Evolutionary conservation across 371 early-diverging fungal genomes (phyloP).

Genomic region (Funneliformis caledonium): DNA sequence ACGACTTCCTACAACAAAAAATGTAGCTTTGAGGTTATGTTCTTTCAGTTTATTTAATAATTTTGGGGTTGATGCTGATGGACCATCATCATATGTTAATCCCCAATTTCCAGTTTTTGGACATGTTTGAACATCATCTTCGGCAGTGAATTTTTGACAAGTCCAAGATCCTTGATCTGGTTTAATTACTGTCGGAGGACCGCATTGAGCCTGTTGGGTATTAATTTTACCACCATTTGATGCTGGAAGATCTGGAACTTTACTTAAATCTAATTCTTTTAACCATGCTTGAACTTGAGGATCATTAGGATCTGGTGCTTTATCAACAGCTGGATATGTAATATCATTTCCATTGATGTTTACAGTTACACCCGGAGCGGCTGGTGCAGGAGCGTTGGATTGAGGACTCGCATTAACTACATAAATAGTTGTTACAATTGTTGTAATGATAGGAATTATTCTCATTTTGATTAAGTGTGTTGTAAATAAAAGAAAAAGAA

Average conservation of each 20-base stretch:
- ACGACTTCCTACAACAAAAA: slow-evolving; percentile 66
- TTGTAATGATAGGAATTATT: not conserved
- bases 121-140: slow-evolving; percentile 2
- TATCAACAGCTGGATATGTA: slow-evolving; percentile 5
- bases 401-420: not conserved
- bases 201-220: not conserved
- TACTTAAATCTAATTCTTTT: slow-evolving; percentile 6
- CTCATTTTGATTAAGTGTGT: not conserved
- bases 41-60: slow-evolving; percentile 58
- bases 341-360: no score
- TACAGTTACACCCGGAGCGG: no score
- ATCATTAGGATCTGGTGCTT: not conserved
- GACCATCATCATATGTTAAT: slow-evolving; percentile 47
- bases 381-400: no score
- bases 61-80: slow-evolving; percentile 45
- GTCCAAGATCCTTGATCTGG: slow-evolving; percentile 39
- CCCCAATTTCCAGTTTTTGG: slow-evolving; percentile 42
- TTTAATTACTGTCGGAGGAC: not conserved
- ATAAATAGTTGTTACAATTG: not conserved
- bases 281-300: slow-evolving; percentile 16
- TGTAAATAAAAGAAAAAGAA: no score
- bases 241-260: slow-evolving; percentile 21
- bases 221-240: slow-evolving; percentile 30
- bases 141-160: slow-evolving; percentile 1
- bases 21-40: slow-evolving; percentile 61